Percentiles rank a stretch among this genome's conserved stretches.
phyloP scores from a whole-genome alignment of 345 rosid genomes.

The Salix koriyanagi region DNA sequence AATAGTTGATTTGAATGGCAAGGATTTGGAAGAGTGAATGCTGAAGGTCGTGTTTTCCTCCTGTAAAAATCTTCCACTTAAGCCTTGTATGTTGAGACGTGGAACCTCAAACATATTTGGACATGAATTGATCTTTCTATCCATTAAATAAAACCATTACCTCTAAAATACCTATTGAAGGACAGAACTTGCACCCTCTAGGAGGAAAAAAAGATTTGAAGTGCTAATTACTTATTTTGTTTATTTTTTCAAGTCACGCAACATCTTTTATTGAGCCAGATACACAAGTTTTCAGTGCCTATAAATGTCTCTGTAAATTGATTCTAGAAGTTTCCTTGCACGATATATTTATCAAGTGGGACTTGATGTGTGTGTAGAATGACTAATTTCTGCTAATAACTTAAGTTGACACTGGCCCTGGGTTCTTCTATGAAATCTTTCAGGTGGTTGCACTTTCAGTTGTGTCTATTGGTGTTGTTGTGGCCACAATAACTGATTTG shows the following conservation, averaged over 20 bases:
- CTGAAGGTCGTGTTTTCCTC: background rate
- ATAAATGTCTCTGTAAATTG: background rate
- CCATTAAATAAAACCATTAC: background rate
- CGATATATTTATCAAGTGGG: background rate
- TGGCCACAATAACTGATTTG: slow-evolving; percentile 91
- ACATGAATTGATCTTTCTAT: background rate
- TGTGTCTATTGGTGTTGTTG: slow-evolving; percentile 85
- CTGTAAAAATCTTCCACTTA: background rate
- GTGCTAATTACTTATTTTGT: background rate
- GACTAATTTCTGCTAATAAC: background rate
- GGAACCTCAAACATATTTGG: background rate
- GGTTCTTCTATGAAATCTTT: slow-evolving; percentile 16
- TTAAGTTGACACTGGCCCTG: background rate
- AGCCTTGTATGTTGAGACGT: background rate
- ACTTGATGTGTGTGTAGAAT: background rate
- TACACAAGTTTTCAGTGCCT: background rate
- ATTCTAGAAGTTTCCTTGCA: slow-evolving; percentile 1
- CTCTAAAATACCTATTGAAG: background rate
- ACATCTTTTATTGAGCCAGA: background rate
- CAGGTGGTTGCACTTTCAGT: slow-evolving; percentile 76
- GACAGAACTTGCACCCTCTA: background rate
- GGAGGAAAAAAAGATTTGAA: background rate
- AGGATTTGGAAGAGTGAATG: background rate
- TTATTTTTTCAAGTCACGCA: background rate
- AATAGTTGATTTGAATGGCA: background rate